A percentile compares a stretch with the other conserved stretches of the same genome.
phyloP scores from a whole-genome alignment of 208 protist species.

The Strigomonas culicis region DNA sequence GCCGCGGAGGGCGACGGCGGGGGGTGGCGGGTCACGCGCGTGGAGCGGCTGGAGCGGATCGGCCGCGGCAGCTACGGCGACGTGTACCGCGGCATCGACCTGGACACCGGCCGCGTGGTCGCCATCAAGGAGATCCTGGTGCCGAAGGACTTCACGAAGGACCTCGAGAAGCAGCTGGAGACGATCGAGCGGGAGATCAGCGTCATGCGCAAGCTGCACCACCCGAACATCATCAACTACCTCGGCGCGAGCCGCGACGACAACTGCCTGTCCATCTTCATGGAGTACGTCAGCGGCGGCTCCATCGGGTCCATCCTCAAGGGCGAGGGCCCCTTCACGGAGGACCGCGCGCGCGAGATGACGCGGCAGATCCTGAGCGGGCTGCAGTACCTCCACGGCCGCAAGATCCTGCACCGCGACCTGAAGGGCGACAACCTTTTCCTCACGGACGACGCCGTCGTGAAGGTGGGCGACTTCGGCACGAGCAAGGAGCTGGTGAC shows the following conservation, averaged over 20 bases:
- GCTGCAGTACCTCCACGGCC: constrained; percentile 85
- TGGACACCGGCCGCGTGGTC: constrained; percentile 64
- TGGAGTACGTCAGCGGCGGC: constrained; percentile 90
- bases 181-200: constrained; percentile 88
- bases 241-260: constrained; percentile 68
- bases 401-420: constrained; percentile 88
- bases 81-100: constrained; percentile 77
- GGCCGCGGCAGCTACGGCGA: constrained; percentile 81
- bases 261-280: constrained; percentile 85
- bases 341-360: constrained; percentile 66
- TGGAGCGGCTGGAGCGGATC: constrained; percentile 53
- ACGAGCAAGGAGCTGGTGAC: constrained; percentile 85
- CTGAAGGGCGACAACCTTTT: constrained; percentile 93
- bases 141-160: constrained; percentile 73
- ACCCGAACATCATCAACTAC: constrained; percentile 91
- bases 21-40: constrained; percentile 29
- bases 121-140: constrained; percentile 87
- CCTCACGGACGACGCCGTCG: constrained; percentile 57
- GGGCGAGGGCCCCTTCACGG: constrained; percentile 55
- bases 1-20: neutral
- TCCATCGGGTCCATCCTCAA: constrained; percentile 64
- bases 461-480: constrained; percentile 90
- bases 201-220: constrained; percentile 89
- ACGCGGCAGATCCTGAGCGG: constrained; percentile 83
- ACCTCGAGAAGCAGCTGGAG: constrained; percentile 73